A percentile compares a stretch with the other conserved stretches of the same genome.
Conservation (phyloP, 1,139 yeast genomes). For the Kodamaea ohmeri region DNA sequence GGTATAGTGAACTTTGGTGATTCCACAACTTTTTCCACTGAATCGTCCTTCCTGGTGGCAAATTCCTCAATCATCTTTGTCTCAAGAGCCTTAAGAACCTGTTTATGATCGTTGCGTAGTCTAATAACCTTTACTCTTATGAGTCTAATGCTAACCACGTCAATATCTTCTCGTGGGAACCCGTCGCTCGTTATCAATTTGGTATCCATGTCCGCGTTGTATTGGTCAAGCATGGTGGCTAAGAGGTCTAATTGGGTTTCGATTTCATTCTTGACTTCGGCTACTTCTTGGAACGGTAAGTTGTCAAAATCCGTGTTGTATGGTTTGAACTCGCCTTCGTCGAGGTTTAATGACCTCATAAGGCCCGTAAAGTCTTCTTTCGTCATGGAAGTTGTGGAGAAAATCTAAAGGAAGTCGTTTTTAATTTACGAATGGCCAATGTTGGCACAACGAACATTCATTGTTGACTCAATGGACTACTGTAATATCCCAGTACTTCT, state of each 20-base stretch:
- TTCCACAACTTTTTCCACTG: constrained; percentile 5
- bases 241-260: constrained; percentile 33
- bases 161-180: constrained; percentile 81
- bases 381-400: constrained; percentile 1
- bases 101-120: constrained; percentile 64
- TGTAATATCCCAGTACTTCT: neutral
- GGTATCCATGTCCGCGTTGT: constrained; percentile 60
- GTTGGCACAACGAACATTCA: too few relatives aligned
- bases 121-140: constrained; percentile 63
- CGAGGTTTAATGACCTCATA: constrained; percentile 40
- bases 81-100: constrained; percentile 49
- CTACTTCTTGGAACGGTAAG: constrained; percentile 28
- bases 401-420: neutral
- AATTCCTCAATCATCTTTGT: constrained; percentile 45
- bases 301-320: constrained; percentile 22
- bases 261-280: constrained; percentile 28
- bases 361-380: constrained; percentile 34
- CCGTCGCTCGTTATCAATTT: constrained; percentile 69
- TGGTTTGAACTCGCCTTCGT: constrained; percentile 23
- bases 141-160: constrained; percentile 66
- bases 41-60: constrained; percentile 11
- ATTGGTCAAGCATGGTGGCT: constrained; percentile 33
- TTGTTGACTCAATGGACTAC: too few relatives aligned
- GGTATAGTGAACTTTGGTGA: constrained; percentile 32
- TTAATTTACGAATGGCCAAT: neutral